Evolutionary conservation across 805 yeast species (phyloP), one percentile per base, ranked within the genome.

Genomic region (Candida lessepsii): DNA sequence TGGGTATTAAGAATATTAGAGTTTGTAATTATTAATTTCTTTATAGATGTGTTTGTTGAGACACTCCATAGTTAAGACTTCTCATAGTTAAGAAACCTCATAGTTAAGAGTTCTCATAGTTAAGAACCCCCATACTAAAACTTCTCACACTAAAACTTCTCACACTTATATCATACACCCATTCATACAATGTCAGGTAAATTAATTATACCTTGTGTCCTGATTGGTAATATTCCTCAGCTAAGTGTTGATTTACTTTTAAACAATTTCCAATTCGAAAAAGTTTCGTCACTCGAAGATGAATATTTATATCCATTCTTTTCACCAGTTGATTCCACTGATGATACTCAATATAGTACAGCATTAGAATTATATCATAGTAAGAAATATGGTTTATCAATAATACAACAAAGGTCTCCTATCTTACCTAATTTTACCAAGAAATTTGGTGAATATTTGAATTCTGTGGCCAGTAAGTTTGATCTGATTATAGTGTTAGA

Each of bases 211-310:
- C 98, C 98, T 0, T 63, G 89, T 0, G 84, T 93, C 0, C 80
- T 96, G 3, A 75, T 86, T 5, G 98, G 96, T 6, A 93, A 91
- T 53, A 83, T 89, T 3, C 95, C 98, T 0, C 99, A 93, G 58
- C 64, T 91, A 35, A 63, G 90, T 0, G 60, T 76, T 5, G 98
- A 90, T 58, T 66, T 90, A 21, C 61, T 91, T 18, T 67, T 89
- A 8, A 83, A 83, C 51, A 77, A 81, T n/a, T 61, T 75, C 17
- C 70, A 67, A 4, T 75, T 82, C 42, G 46, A 60, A 41, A 75
- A 74, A 27, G 68, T 82, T 3, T 79, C 75, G 9, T 54, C 75
- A 11, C 60, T 90, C 20, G 83, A 84, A 51, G 81, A 80, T 37
- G 58, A 65, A 2, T 76, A 68, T 47, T 60, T 89, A 7, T 86